Percentiles rank a stretch among this genome's conserved stretches.
These are phyloP conservation scores for Blastobotrys muscicola DNA, from an alignment of 805 yeast species.

Conservation along the genomic window DNA sequence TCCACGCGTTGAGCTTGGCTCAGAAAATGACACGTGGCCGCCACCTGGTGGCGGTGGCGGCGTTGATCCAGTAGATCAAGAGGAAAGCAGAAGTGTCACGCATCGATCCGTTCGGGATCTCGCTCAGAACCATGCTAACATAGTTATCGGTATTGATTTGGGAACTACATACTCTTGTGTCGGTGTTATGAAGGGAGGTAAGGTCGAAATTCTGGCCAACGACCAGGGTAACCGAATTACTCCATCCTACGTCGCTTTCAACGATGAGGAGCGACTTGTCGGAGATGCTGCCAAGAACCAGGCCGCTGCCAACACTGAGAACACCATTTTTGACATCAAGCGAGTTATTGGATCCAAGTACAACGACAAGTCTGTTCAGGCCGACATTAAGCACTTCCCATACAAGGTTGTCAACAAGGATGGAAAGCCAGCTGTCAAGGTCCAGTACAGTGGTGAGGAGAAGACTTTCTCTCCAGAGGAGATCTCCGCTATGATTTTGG, in stretches of 20 bases:
- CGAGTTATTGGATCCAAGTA: conserved; percentile 82
- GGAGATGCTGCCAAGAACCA: conserved; percentile 97
- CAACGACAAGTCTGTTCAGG: conserved; percentile 66
- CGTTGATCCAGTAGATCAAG: too few relatives aligned
- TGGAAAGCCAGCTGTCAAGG: conserved; percentile 79
- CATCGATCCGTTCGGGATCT: too few relatives aligned
- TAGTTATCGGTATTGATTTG: conserved; percentile 86
- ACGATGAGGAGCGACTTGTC: conserved; percentile 82
- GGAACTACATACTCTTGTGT: conserved; percentile 98
- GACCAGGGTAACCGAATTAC: conserved; percentile 98
- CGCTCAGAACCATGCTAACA: conserved; percentile 2
- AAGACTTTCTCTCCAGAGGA: conserved; percentile 86
- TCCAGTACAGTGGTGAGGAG: conserved; percentile 60
- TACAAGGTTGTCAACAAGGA: conserved; percentile 56
- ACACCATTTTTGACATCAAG: conserved; percentile 86
- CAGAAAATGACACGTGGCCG: too few relatives aligned
- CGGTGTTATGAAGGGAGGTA: conserved; percentile 74
- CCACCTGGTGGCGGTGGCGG: too few relatives aligned
- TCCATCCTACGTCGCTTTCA: conserved; percentile 90
- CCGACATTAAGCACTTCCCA: conserved; percentile 77
- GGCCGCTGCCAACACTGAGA: conserved; percentile 78
- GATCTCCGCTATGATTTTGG: conserved; percentile 82
- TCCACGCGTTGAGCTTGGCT: too few relatives aligned
- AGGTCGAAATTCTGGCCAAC: conserved; percentile 87
- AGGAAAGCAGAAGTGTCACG: too few relatives aligned